Evolutionary conservation across 2,329 filamentous ascomycete genomes (phyloP).

Genomic region (Scedosporium minutisporum): DNA sequence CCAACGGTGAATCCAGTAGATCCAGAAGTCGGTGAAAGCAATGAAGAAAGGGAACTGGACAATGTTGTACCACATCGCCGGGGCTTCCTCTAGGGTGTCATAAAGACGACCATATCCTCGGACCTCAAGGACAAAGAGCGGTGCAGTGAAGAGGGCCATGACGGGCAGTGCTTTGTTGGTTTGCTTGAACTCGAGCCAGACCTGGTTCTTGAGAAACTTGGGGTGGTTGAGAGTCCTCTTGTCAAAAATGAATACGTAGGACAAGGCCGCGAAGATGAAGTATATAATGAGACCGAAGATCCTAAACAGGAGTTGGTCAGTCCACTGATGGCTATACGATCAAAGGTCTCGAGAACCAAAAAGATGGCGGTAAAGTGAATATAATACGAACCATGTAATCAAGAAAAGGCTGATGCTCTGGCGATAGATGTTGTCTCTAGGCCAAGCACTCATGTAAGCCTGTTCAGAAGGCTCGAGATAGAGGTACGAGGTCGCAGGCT

Average conservation of each 20-base stretch:
- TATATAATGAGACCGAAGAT: conserved; percentile 78
- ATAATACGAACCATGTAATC: conserved; percentile 64
- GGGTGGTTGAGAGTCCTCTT: conserved; percentile 82
- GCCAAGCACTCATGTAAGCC: conserved; percentile 70
- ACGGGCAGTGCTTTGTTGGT: conserved; percentile 66
- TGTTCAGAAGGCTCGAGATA: conserved; percentile 60
- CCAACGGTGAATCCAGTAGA: conserved; percentile 86
- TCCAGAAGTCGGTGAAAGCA: conserved; percentile 77
- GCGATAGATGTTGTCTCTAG: conserved; percentile 66
- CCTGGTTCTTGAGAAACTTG: conserved; percentile 91
- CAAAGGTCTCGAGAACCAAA: conserved; percentile 1
- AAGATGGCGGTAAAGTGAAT: too few species aligned
- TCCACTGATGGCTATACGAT: not conserved
- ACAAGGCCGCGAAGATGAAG: conserved; percentile 73
- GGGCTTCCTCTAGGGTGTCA: conserved; percentile 65
- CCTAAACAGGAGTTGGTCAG: conserved; percentile 36
- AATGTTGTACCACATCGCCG: conserved; percentile 67
- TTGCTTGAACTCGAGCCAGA: conserved; percentile 75
- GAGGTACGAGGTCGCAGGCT: conserved; percentile 63
- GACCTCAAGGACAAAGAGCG: conserved; percentile 75
- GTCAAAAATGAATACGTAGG: conserved; percentile 85
- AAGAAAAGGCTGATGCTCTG: conserved; percentile 69
- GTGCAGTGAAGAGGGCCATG: conserved; percentile 74
- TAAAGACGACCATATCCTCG: conserved; percentile 82
- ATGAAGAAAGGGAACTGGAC: conserved; percentile 88